Conservation (phyloP, 208 protist genomes). For the Wallacemonas sp. region DNA sequence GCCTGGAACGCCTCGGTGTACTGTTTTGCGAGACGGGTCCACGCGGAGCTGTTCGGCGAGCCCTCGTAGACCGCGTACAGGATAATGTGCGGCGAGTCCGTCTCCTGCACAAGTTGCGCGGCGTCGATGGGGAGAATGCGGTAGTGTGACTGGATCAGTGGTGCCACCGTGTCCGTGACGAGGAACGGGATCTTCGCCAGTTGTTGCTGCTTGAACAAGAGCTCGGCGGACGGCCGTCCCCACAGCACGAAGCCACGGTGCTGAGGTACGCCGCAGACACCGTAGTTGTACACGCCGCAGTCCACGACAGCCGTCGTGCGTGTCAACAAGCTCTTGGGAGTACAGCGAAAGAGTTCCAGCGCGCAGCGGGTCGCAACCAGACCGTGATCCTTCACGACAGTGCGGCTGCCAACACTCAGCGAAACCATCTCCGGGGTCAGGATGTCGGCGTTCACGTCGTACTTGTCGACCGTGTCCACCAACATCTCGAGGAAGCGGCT, state of each 20-base stretch:
- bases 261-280: conserved; percentile 36
- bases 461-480: conserved; percentile 27
- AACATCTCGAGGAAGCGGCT: conserved; percentile 29
- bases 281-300: conserved; percentile 34
- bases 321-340: conserved; percentile 16
- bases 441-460: conserved; percentile 40
- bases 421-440: conserved; percentile 42
- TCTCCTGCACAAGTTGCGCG: conserved; percentile 17
- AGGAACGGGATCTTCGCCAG: conserved; percentile 29
- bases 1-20: conserved; percentile 23
- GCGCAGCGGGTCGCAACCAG: conserved; percentile 38
- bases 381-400: conserved; percentile 27
- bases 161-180: conserved; percentile 35
- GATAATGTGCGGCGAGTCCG: conserved; percentile 19
- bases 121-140: conserved; percentile 38
- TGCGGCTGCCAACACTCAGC: conserved; percentile 35
- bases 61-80: conserved; percentile 36
- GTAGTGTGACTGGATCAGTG: conserved; percentile 31
- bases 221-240: conserved; percentile 22
- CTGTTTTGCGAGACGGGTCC: conserved; percentile 18
- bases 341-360: conserved; percentile 30
- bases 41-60: conserved; percentile 17
- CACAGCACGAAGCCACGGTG: conserved; percentile 39
- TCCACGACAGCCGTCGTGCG: conserved; percentile 39
- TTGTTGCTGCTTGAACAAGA: conserved; percentile 30